A percentile compares a stretch with the other conserved stretches of the same genome.
These are phyloP conservation scores for Cicer bijugum DNA, from an alignment of 306 rosid species.

Conservation along the genomic window DNA sequence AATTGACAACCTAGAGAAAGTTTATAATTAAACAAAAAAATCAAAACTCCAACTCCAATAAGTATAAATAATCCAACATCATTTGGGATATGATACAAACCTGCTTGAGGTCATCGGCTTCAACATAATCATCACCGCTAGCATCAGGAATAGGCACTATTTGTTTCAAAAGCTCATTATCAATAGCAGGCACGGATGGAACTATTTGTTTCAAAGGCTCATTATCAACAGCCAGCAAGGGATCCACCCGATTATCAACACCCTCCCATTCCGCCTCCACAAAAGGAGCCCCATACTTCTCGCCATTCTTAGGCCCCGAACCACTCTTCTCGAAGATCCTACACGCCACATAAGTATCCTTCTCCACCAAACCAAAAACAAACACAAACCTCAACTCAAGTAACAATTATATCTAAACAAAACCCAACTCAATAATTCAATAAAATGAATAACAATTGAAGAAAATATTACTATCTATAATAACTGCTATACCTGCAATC, in stretches of 20 bases:
- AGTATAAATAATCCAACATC: neutral
- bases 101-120: constrained; percentile 59
- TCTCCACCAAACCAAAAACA: constrained; percentile 48
- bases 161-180: constrained; percentile 33
- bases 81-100: constrained; percentile 46
- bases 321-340: constrained; percentile 98
- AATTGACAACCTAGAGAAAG: neutral
- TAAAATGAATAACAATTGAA: neutral
- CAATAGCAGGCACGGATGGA: constrained; percentile 30
- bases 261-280: constrained; percentile 88
- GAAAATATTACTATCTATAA: neutral
- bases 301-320: constrained; percentile 89
- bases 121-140: constrained; percentile 44
- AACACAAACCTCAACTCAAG: constrained; percentile 38
- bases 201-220: neutral
- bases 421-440: neutral
- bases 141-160: neutral
- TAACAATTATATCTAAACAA: constrained; percentile 27
- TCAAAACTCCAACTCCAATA: neutral
- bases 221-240: neutral
- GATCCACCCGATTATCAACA: constrained; percentile 45
- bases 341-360: constrained; percentile 87
- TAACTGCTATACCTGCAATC: constrained; percentile 56
- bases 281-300: constrained; percentile 92
- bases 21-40: neutral